These are phyloP conservation scores for Lodderomyces oxycetoniae DNA, from an alignment of 1,139 yeast genomes.

Conservation along the genomic window DNA sequence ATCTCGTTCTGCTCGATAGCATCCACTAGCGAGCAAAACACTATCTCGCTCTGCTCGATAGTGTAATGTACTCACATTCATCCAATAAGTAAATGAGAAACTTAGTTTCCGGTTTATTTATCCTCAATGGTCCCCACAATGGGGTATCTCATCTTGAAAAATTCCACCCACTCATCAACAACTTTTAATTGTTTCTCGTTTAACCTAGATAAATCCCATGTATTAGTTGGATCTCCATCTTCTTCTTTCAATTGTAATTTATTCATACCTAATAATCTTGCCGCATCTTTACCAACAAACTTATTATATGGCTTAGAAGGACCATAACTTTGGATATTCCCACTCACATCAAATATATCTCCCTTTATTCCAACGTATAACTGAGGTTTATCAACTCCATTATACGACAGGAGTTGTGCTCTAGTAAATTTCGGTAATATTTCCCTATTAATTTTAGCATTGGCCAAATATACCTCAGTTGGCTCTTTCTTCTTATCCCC, in stretches of 20 bases:
- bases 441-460: constrained; percentile 19
- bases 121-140: constrained; percentile 37
- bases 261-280: constrained; percentile 57
- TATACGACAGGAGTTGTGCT: constrained; percentile 28
- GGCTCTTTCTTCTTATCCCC: constrained; percentile 12
- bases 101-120: constrained; percentile 8
- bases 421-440: constrained; percentile 34
- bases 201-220: constrained; percentile 48
- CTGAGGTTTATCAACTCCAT: constrained; percentile 30
- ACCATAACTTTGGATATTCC: constrained; percentile 64
- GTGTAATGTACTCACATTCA: not conserved
- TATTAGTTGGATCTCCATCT: constrained; percentile 18
- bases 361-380: constrained; percentile 76
- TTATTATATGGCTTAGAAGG: constrained; percentile 70
- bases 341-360: constrained; percentile 68
- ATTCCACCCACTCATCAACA: constrained; percentile 55
- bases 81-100: not conserved
- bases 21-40: too few relatives aligned
- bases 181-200: constrained; percentile 46
- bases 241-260: constrained; percentile 23
- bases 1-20: too few relatives aligned
- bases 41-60: too few relatives aligned
- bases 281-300: constrained; percentile 74
- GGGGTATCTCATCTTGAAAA: constrained; percentile 47
- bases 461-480: constrained; percentile 21